These are phyloP conservation scores for Globisporangium canariense DNA, from an alignment of 352 stramenopile genomes.

Conservation along the genomic window DNA sequence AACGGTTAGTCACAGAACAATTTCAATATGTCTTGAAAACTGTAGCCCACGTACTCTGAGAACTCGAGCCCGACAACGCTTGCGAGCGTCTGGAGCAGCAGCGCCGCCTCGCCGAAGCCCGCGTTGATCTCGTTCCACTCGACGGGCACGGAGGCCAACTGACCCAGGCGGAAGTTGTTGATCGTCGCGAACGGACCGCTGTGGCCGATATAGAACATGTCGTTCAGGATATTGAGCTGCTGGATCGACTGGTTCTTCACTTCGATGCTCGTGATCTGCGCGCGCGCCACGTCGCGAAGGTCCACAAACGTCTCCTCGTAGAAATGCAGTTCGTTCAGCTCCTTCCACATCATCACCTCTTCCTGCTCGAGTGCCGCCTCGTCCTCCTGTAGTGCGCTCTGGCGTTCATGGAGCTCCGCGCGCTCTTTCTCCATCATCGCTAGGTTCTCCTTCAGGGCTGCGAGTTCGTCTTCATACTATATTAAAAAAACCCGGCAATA, in stretches of 20 bases:
- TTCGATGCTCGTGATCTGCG: constrained; percentile 59
- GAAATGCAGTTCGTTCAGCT: constrained; percentile 54
- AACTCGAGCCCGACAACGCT: constrained; percentile 61
- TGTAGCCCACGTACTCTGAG: constrained; percentile 42
- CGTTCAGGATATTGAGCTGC: constrained; percentile 60
- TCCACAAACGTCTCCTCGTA: constrained; percentile 48
- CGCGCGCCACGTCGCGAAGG: constrained; percentile 48
- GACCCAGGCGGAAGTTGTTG: constrained; percentile 80
- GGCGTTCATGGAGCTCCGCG: constrained; percentile 39
- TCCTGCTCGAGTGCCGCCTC: constrained; percentile 43
- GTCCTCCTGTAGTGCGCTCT: constrained; percentile 48
- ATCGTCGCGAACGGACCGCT: constrained; percentile 78
- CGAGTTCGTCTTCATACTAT: constrained; percentile 71
- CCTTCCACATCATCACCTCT: constrained; percentile 51
- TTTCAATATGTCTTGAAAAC: constrained; percentile 9
- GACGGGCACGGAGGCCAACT: constrained; percentile 44
- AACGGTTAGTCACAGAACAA: constrained; percentile 5
- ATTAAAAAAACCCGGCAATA: not conserved
- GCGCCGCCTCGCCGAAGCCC: constrained; percentile 65
- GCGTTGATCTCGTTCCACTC: constrained; percentile 91
- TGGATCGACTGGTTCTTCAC: constrained; percentile 35
- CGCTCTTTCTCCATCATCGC: constrained; percentile 72
- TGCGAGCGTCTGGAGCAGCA: constrained; percentile 65
- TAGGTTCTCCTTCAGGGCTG: constrained; percentile 54
- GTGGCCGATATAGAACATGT: constrained; percentile 78